Base-by-base conservation (phyloP, 192 early-diverging fungal species). In the Coemansia sp. region DNA sequence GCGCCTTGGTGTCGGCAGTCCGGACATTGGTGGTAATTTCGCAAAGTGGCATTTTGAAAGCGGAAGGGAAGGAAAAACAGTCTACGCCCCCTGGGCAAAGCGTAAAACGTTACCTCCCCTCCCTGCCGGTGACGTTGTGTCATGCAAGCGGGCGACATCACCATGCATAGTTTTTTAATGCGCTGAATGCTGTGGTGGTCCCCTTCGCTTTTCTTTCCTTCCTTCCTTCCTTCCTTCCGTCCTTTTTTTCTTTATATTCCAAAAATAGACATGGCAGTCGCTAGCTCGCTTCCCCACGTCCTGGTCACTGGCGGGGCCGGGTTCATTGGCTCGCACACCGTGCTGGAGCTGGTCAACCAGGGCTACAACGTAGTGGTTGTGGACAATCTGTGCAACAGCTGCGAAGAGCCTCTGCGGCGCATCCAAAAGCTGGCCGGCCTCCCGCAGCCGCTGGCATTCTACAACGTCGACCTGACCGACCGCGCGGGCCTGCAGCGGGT, bases 321-420 rank as follows among this genome's bases (percentile, higher is more conserved):
- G 2, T 98, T 95, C 68, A 95, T 98, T 54, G 94, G 95, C n/a
- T 90, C 87, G 13, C 95, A 98, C 81, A 87, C 90, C 2, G 89
- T 94, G 6, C 63, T 91, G n/a, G 89, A 93, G 63, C 84, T 98
- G 1, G 52, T 83, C 40, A 83, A 83, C 42, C 67, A 72, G 11
- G 83, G 84, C 36, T 91, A 91, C 72, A 82, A 93, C 55, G 86
- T 98, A 31, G 86, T 98, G 12, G 88, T 95, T 6, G 73, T 95
- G 21, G 95, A 98, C 80, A 96, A 95, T 68, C 79, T 98, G 55
- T 85, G 84, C 57, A 96, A 91, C 70, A 84, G 86, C 47, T 83
- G 82, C 57, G 79, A 80, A 43, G 90, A 92, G 70, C 82, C 90
- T 33, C 67, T 93, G 36, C 80, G 73, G 50, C 75, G 86, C 50